phyloP scores from a whole-genome alignment of 73 alveolate species.

The Urostyla sp. region DNA sequence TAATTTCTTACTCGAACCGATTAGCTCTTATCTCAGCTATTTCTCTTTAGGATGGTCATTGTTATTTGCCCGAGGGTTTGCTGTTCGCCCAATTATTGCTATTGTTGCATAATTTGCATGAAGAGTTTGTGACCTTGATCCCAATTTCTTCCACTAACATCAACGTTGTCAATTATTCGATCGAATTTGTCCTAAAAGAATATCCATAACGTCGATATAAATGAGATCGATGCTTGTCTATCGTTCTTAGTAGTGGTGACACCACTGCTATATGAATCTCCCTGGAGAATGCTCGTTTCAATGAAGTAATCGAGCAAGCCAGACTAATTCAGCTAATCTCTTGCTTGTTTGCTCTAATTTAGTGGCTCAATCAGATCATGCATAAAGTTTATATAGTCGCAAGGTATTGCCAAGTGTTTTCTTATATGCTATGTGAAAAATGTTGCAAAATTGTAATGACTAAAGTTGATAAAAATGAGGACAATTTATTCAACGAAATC shows the following conservation, averaged over 20 bases:
- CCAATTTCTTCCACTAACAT: conserved; percentile 7
- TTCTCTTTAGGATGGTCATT: conserved; percentile 63
- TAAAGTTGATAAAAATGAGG: conserved; percentile 48
- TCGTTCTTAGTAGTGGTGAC: conserved; percentile 37
- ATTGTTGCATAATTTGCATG: conserved; percentile 37
- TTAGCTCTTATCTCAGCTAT: conserved; percentile 61
- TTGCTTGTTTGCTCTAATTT: conserved; percentile 43
- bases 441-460: conserved; percentile 64
- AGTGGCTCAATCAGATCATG: conserved; percentile 65
- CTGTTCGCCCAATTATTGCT: conserved; percentile 36
- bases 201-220: conserved; percentile 37
- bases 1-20: conserved; percentile 52
- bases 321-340: conserved; percentile 41
- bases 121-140: conserved; percentile 30
- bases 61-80: conserved; percentile 38
- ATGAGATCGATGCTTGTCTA: conserved; percentile 46
- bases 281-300: conserved; percentile 14
- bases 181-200: conserved; percentile 36
- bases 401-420: conserved; percentile 8
- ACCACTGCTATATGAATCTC: conserved; percentile 40
- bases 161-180: conserved; percentile 31
- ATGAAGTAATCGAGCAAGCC: conserved; percentile 31
- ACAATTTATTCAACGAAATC: conserved; percentile 47
- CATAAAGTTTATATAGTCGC: conserved; percentile 51
- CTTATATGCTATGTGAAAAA: conserved; percentile 63